Conservation (phyloP, 768 basidiomycete species). For the Coprinellus aureogranulatus region DNA sequence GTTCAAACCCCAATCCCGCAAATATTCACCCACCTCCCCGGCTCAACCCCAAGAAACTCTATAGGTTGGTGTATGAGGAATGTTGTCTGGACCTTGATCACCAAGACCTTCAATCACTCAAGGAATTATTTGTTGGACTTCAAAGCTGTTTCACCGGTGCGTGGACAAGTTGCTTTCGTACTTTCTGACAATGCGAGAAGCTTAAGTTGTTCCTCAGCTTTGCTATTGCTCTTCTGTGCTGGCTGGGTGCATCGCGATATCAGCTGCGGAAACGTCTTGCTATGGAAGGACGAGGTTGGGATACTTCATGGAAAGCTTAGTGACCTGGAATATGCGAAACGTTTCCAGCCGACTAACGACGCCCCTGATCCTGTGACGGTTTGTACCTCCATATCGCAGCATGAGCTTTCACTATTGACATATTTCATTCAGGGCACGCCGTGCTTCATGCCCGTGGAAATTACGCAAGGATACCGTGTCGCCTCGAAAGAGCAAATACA, state of each 20-base stretch:
- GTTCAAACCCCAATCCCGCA: neutral
- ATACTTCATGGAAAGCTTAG: neutral
- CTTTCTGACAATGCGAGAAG: neutral
- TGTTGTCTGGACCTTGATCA: neutral
- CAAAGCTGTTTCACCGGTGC: neutral
- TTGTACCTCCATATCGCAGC: neutral
- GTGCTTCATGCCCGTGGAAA: constrained; percentile 1
- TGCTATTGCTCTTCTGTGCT: constrained; percentile 1
- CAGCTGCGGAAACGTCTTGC: constrained; percentile 4
- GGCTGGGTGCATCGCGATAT: constrained; percentile 9
- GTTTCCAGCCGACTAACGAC: neutral
- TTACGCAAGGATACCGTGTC: neutral
- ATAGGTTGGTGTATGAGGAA: neutral
- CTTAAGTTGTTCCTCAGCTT: neutral
- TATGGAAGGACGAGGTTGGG: neutral
- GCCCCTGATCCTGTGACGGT: neutral
- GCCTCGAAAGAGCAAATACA: too few species aligned
- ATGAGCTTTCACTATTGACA: neutral
- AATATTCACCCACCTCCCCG: too few species aligned
- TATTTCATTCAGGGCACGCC: neutral
- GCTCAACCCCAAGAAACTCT: neutral
- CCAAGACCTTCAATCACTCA: neutral
- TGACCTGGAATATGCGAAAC: constrained; percentile 8
- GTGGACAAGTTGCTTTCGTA: neutral
- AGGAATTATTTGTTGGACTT: neutral